Conservation (phyloP, 2,329 filamentous ascomycete genomes). For the Fusarium devonianum region DNA sequence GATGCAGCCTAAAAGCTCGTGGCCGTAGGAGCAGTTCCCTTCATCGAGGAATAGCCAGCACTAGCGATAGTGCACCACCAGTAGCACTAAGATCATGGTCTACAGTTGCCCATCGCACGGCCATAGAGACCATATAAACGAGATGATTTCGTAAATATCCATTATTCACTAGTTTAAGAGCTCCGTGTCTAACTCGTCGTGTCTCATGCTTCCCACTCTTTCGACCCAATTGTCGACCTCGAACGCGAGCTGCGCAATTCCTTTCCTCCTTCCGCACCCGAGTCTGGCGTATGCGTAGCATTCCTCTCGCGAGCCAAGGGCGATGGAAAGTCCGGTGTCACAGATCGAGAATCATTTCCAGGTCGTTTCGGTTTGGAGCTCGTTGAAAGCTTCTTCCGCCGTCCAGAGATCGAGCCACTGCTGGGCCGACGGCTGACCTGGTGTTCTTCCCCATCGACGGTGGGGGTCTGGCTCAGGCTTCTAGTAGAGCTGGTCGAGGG, state of each 20-base stretch:
- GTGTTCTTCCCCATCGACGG: slow-evolving; percentile 55
- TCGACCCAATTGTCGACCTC: slow-evolving; percentile 33
- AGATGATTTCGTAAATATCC: slow-evolving; percentile 8
- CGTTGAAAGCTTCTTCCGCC: slow-evolving; percentile 59
- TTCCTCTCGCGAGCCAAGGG: slow-evolving; percentile 60
- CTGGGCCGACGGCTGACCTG: slow-evolving; percentile 54
- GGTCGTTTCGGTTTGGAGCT: slow-evolving; percentile 53
- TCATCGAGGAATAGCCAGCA: background rate
- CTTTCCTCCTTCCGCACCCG: slow-evolving; percentile 31
- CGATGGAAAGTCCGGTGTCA: slow-evolving; percentile 63
- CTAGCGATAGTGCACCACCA: background rate
- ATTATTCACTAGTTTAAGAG: background rate
- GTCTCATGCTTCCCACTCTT: slow-evolving; percentile 17
- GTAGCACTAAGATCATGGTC: too few relatives aligned
- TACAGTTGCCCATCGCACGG: too few relatives aligned
- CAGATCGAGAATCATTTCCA: slow-evolving; percentile 57
- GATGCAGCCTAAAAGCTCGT: slow-evolving; percentile 11
- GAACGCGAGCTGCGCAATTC: slow-evolving; percentile 35
- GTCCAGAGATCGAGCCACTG: slow-evolving; percentile 58
- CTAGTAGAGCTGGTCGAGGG: slow-evolving; percentile 60
- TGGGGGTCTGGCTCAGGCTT: slow-evolving; percentile 58
- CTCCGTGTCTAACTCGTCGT: slow-evolving; percentile 2
- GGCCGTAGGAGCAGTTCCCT: background rate
- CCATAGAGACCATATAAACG: too few relatives aligned
- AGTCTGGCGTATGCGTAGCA: slow-evolving; percentile 33